Evolutionary conservation across 805 yeast genomes (phyloP), one percentile per base, ranked within the genome.

Genomic region (Yamadazyma insecticola): DNA sequence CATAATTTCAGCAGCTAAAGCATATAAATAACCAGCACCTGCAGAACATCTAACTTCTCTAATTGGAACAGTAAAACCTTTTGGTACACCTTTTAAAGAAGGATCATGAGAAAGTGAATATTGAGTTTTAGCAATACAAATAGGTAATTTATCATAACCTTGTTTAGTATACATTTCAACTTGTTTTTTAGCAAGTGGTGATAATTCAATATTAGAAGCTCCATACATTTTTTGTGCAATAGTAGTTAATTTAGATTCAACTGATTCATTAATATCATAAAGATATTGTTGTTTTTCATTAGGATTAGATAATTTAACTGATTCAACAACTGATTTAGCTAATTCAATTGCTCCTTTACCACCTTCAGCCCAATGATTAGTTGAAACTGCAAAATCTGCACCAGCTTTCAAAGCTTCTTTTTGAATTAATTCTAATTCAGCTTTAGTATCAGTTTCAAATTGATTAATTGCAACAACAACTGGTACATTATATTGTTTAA

Each of bases 281-380:
- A 89, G 63, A 57, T 75, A 78, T 40, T 53, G 53, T 40, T 72
- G 75, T 26, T 58, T 42, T 11, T 22, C 21, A 8, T 45, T 46
- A 13, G 65, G 53, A 40, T 60, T 59, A 31, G 70, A 67, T 32
- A 50, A 48, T 40, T 61, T 51, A 16, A 83, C 74, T 18, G 94
- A 90, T 44, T 74, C 69, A 34, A 84, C 74, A 22, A 90, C 96
- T 31, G 92, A 83, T 44, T 81, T 60, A 26, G 97, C 97, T 36
- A 90, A 73, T 21, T 74, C 78, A 35, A 84, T 55, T 16, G 97
- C 95, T 35, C 97, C 97, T 39, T 64, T 63, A 43, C 97, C 97
- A 65, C 97, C 97, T 60, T 85, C 74, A 46, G 85, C 95, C 95
- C 96, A 90, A 62, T 90, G 97, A 62, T 81, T 83, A 5, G 96